Base-by-base conservation (phyloP, 768 basidiomycete species). In the Lentinula detonsa region DNA sequence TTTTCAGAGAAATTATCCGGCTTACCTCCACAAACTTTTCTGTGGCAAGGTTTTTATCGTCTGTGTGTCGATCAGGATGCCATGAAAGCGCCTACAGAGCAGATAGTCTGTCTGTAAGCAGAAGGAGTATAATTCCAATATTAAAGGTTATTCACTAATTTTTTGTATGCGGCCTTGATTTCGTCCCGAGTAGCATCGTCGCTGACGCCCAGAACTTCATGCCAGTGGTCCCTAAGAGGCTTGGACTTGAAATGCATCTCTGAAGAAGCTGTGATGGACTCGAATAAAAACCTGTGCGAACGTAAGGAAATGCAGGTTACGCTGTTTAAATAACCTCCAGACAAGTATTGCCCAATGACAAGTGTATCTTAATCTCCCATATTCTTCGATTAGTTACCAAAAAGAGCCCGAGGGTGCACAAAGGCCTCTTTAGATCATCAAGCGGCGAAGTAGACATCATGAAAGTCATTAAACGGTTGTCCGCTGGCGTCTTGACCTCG, bases 31-130 rank as follows among this genome's bases (percentile, higher is more conserved):
- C 76, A 71, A 88, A 88, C 66, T 76, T 76, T 64, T 78, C 76
- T 55, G 80, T 79, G 16, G 84, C 83, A 50, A 70, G 69, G 60
- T 85, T 81, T 67, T 80, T 83, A 62, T 80, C 76, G 31, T 75
- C 70, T 21, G 70, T 65, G 70, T 85, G 83, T 62, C 84, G 85
- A 72, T 87, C 85, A 63, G 86, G 85, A 65, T 88, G 85, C 85
- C 86, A 88, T 67, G 77, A 79, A 59, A 87, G 73, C 64, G 84
- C 85, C 86, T 81, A 43, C 63, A 59, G 56, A 43, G 6, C 56
- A 59, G 35, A 49, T 59, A 49, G 16, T 18, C 57, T 49, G 59
- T 64, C 46, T 52, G 52, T 66, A 61, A 67, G 60, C 72, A 65
- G 62, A 50, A 61, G 63, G 57, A 49, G 59, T 56, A 66, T 63